Percentiles rank a stretch among this genome's conserved stretches.
Conservation (phyloP, 352 stramenopile species). For the Phytophthora citrophthora region DNA sequence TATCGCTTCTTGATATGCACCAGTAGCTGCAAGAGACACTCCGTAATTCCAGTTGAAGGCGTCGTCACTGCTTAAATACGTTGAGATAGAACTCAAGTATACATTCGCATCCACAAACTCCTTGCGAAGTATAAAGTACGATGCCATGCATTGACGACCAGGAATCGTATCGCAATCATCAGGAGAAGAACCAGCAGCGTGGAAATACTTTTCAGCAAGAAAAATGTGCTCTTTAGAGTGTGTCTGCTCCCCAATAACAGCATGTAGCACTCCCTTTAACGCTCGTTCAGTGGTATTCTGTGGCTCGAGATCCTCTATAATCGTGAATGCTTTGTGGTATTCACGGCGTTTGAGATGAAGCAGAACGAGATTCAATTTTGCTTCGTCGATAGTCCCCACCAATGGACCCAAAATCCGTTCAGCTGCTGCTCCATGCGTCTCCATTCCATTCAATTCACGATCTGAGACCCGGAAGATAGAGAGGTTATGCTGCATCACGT, state of each 20-base stretch:
- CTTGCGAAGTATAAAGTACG: slow-evolving; percentile 69
- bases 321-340: slow-evolving; percentile 56
- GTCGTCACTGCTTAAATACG: slow-evolving; percentile 59
- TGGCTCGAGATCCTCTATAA: slow-evolving; percentile 68
- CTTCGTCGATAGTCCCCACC: slow-evolving; percentile 51
- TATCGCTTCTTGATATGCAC: slow-evolving; percentile 56
- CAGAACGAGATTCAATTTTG: slow-evolving; percentile 62
- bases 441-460: slow-evolving; percentile 7
- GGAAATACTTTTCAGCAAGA: slow-evolving; percentile 73
- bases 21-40: slow-evolving; percentile 55
- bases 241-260: slow-evolving; percentile 63
- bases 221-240: slow-evolving; percentile 75
- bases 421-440: slow-evolving; percentile 9
- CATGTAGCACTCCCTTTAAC: slow-evolving; percentile 69
- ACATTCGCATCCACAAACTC: slow-evolving; percentile 68
- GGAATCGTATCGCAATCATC: slow-evolving; percentile 69
- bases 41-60: slow-evolving; percentile 88
- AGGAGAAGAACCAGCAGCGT: slow-evolving; percentile 54
- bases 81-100: slow-evolving; percentile 72
- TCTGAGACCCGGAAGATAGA: slow-evolving; percentile 51
- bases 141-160: slow-evolving; percentile 75
- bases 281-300: slow-evolving; percentile 45
- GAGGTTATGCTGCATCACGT: slow-evolving; percentile 61
- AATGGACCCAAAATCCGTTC: slow-evolving; percentile 43
- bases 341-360: slow-evolving; percentile 54